A percentile compares a stretch with the other conserved stretches of the same genome.
Evolutionary conservation across 257 asterid species (phyloP).

Genomic region (Thymus mandschuricus): DNA sequence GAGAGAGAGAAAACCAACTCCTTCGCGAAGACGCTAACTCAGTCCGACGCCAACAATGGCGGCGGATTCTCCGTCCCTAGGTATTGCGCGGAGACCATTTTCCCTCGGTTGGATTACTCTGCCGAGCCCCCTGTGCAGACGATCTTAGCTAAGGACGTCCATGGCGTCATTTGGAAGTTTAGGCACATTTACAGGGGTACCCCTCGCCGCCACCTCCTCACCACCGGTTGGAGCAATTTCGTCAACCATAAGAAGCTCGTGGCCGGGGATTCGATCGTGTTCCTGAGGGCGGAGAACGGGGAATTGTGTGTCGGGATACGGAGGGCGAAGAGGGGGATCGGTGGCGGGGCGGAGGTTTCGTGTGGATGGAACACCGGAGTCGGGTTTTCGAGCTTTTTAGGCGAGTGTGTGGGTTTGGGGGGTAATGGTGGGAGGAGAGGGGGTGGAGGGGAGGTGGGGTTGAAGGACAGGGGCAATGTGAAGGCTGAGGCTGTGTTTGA

Average conservation of each 20-base stretch:
- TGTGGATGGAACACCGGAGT: slow-evolving; percentile 66
- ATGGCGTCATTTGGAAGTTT: slow-evolving; percentile 68
- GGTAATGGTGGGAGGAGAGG: slow-evolving; percentile 38
- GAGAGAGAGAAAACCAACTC: slow-evolving; percentile 64
- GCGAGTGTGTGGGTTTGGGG: slow-evolving; percentile 42
- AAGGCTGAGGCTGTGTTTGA: slow-evolving; percentile 59
- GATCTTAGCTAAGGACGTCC: slow-evolving; percentile 71
- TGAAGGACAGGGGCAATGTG: slow-evolving; percentile 45
- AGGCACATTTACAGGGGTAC: slow-evolving; percentile 85
- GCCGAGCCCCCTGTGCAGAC: slow-evolving; percentile 90
- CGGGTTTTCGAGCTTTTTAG: slow-evolving; percentile 44
- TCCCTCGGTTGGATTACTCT: slow-evolving; percentile 73
- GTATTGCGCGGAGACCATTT: slow-evolving; percentile 85
- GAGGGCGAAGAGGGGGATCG: slow-evolving; percentile 69
- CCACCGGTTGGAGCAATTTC: slow-evolving; percentile 86
- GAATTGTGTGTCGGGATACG: slow-evolving; percentile 72
- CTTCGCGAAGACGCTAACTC: slow-evolving; percentile 79
- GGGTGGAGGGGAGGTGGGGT: slow-evolving; percentile 33
- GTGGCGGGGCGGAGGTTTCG: slow-evolving; percentile 52
- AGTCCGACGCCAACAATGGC: slow-evolving; percentile 83
- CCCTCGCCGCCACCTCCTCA: slow-evolving; percentile 73
- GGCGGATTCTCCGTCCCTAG: slow-evolving; percentile 87
- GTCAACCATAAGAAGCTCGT: slow-evolving; percentile 85
- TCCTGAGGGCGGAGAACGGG: slow-evolving; percentile 75
- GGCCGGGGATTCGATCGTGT: slow-evolving; percentile 82